These are phyloP conservation scores for Chlamydomonas sp. DNA, from an alignment of 139 green algal genomes.

Conservation along the genomic window DNA sequence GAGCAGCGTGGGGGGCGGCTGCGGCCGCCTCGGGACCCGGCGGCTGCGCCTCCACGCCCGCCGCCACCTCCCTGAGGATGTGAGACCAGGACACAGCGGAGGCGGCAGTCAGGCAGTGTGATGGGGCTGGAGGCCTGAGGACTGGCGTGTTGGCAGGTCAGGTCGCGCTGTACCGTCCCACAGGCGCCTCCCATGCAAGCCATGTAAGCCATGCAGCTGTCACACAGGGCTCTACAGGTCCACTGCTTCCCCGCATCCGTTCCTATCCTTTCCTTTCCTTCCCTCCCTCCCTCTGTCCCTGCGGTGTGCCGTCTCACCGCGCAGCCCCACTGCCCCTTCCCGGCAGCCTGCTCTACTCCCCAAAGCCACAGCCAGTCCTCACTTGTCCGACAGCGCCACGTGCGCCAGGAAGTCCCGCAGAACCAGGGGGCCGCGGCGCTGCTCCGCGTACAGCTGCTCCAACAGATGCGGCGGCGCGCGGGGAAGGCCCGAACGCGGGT, in stretches of 20 bases:
- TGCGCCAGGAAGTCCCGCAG: conserved; percentile 32
- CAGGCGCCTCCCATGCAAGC: too few relatives aligned
- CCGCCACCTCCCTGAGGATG: not conserved
- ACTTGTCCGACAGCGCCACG: conserved; percentile 12
- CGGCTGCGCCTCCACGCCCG: not conserved
- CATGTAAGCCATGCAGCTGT: too few relatives aligned
- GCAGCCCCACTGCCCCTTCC: not conserved
- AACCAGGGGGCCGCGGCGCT: not conserved
- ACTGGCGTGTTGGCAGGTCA: too few relatives aligned
- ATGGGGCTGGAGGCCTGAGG: too few relatives aligned
- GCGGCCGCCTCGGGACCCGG: not conserved
- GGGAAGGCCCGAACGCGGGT: not conserved
- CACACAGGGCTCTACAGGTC: too few relatives aligned
- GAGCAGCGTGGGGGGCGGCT: not conserved
- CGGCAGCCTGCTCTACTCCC: not conserved
- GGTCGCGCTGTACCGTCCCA: too few relatives aligned
- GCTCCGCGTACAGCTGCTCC: conserved; percentile 27
- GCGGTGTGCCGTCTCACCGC: not conserved
- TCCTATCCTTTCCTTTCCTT: too few relatives aligned
- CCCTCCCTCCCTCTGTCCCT: too few relatives aligned
- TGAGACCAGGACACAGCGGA: not conserved
- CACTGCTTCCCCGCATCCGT: too few relatives aligned
- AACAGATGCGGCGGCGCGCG: not conserved
- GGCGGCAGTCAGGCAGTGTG: too few relatives aligned
- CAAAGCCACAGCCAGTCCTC: not conserved